These are phyloP conservation scores for Eucalyptus pumila DNA, from an alignment of 345 rosid species.

Conservation along the genomic window DNA sequence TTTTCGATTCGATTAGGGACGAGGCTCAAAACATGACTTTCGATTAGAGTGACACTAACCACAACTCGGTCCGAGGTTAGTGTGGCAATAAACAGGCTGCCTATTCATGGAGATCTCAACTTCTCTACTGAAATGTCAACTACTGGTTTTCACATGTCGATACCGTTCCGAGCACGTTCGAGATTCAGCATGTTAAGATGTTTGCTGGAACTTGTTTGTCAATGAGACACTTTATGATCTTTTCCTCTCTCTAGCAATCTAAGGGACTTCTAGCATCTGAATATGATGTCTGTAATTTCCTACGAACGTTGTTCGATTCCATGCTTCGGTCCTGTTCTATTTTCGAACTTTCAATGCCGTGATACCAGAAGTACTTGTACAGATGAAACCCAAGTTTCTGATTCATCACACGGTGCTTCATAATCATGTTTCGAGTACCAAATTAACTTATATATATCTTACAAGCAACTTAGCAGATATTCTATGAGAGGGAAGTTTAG, in stretches of 20 bases:
- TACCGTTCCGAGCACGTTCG: background rate
- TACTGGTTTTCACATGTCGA: background rate
- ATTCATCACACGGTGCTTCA: background rate
- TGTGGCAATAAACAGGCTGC: background rate
- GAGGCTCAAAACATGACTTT: constrained; percentile 47
- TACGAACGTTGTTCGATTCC: background rate
- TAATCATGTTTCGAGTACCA: background rate
- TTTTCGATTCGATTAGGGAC: constrained; percentile 43
- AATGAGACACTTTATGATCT: background rate
- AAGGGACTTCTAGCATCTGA: background rate
- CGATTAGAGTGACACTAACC: background rate
- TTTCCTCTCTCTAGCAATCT: background rate
- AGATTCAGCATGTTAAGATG: background rate
- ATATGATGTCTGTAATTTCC: background rate
- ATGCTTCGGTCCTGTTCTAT: background rate
- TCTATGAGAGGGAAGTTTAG: background rate
- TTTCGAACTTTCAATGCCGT: background rate
- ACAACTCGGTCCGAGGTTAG: background rate
- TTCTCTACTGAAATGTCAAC: background rate
- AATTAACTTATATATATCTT: background rate
- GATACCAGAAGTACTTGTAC: background rate
- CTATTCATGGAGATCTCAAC: background rate
- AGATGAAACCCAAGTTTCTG: background rate
- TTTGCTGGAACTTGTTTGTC: background rate
- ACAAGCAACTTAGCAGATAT: background rate